Conservation (phyloP, 2,329 filamentous ascomycete species). For the Penicillium polonicum region DNA sequence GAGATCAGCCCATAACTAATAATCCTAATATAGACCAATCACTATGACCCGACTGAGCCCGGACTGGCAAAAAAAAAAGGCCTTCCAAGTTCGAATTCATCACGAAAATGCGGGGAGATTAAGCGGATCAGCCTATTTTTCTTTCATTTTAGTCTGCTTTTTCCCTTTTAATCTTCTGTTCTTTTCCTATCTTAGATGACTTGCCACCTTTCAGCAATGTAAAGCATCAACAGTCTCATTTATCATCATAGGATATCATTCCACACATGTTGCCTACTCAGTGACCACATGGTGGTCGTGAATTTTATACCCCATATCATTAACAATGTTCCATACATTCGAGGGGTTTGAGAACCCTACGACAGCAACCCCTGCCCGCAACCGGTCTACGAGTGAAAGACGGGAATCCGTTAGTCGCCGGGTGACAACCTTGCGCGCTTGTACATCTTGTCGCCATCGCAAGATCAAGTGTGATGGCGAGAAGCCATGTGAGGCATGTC, state of each 20-base stretch:
- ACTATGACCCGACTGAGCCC: background rate
- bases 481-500: conserved; percentile 78
- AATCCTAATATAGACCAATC: background rate
- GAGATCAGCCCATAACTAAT: background rate
- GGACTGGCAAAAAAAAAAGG: background rate
- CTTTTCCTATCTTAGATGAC: background rate
- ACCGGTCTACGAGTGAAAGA: conserved; percentile 33
- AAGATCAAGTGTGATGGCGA: conserved; percentile 83
- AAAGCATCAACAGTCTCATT: background rate
- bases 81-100: background rate
- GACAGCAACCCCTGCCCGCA: conserved; percentile 27
- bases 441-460: conserved; percentile 73
- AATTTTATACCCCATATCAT: conserved; percentile 7
- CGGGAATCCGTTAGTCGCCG: conserved; percentile 36
- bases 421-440: conserved; percentile 53
- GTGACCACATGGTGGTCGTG: conserved; percentile 15
- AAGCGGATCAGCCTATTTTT: conserved; percentile 18
- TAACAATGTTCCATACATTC: conserved; percentile 44
- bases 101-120: conserved; percentile 24
- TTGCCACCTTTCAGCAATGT: background rate
- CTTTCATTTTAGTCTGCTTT: background rate
- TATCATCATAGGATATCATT: background rate
- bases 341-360: conserved; percentile 42
- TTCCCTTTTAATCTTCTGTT: conserved; percentile 4
- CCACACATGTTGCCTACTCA: conserved; percentile 2